Conservation (phyloP, 768 basidiomycete genomes). For the Pleurotus giganteus region DNA sequence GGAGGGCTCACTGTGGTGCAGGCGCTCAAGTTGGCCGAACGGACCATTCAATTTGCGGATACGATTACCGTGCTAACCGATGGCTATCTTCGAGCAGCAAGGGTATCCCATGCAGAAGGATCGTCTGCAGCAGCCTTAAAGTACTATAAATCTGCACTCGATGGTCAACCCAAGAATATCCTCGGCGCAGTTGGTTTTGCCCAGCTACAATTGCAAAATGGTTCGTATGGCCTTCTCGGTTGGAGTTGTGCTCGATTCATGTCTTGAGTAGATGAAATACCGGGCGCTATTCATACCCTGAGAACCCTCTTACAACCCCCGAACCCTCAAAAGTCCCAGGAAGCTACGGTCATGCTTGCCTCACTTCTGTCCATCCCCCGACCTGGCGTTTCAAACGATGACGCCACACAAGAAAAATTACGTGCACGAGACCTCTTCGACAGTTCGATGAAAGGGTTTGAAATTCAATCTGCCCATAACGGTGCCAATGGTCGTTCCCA, state of each 20-base stretch:
- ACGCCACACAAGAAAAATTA: conserved; percentile 66
- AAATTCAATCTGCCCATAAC: conserved; percentile 55
- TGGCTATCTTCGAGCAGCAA: conserved; percentile 80
- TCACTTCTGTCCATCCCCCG: conserved; percentile 83
- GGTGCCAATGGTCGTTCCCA: conserved; percentile 39
- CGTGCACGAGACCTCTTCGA: conserved; percentile 85
- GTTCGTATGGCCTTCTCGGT: conserved; percentile 34
- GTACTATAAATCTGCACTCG: conserved; percentile 65
- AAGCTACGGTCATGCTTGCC: conserved; percentile 88
- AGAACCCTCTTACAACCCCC: conserved; percentile 73
- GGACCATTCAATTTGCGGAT: conserved; percentile 92
- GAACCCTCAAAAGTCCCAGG: conserved; percentile 64
- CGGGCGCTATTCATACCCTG: conserved; percentile 82
- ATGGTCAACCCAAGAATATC: conserved; percentile 72
- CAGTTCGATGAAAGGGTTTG: conserved; percentile 63
- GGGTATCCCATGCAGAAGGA: conserved; percentile 76
- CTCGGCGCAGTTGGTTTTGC: conserved; percentile 83
- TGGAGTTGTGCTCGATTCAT: not conserved
- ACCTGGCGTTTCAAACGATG: conserved; percentile 73
- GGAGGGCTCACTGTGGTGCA: conserved; percentile 21
- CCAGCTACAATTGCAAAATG: conserved; percentile 81
- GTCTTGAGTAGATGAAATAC: conserved; percentile 62
- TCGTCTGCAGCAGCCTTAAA: conserved; percentile 60
- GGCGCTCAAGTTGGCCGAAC: conserved; percentile 92
- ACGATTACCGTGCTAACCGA: conserved; percentile 82